Conservation (phyloP, 306 rosid genomes). For the Hippophae rhamnoides region DNA sequence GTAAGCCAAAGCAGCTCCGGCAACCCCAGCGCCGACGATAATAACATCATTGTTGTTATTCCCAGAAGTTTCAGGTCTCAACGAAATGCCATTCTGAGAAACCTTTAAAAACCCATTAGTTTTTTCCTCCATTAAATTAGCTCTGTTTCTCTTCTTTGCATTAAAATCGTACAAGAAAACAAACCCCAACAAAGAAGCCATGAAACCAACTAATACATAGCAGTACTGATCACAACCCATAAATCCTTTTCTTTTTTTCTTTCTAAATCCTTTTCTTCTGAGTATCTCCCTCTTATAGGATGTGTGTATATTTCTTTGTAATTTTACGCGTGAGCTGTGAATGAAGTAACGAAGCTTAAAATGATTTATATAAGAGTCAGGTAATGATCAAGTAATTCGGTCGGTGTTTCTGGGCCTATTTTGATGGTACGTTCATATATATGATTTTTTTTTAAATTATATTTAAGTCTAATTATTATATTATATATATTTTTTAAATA, state of each 20-base stretch:
- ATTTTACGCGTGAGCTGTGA: too few species aligned
- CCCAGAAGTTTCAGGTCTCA: slow-evolving; percentile 5
- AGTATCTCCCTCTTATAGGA: background rate
- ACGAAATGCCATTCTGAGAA: background rate
- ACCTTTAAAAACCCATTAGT: slow-evolving; percentile 7
- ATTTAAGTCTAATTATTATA: too few species aligned
- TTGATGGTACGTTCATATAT: too few species aligned
- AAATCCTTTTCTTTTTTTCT: background rate
- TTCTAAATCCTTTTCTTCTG: background rate
- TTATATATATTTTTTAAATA: too few species aligned
- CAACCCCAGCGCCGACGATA: slow-evolving; percentile 89
- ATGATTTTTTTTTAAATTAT: too few species aligned
- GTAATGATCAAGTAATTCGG: too few species aligned
- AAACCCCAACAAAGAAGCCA: slow-evolving; percentile 34
- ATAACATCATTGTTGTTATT: slow-evolving; percentile 29
- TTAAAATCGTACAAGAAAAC: slow-evolving; percentile 24
- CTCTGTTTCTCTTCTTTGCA: slow-evolving; percentile 23
- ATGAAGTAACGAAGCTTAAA: too few species aligned
- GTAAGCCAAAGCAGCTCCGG: slow-evolving; percentile 88
- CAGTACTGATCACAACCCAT: slow-evolving; percentile 37
- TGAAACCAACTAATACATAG: slow-evolving; percentile 24
- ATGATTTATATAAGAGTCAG: too few species aligned
- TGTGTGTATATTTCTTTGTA: too few species aligned
- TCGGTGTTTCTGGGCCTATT: too few species aligned
- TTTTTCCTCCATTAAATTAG: slow-evolving; percentile 11